Percentiles rank a stretch among this genome's conserved stretches.
phyloP scores from a whole-genome alignment of 495 filamentous ascomycete genomes.

The Cercophora sp. region DNA sequence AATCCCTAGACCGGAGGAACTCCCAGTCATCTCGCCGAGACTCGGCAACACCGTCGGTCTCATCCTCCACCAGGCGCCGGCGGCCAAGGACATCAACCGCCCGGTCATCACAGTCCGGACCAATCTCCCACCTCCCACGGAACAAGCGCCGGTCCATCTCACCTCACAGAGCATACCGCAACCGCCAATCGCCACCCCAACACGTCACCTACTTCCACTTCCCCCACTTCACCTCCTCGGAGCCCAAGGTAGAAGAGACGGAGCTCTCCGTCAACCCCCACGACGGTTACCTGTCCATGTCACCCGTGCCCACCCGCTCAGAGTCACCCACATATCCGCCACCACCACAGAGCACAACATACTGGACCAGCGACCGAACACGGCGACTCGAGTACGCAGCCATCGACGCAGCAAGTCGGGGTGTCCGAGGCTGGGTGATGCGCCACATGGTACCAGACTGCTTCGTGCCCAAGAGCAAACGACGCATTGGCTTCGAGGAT shows the following conservation, averaged over 20 bases:
- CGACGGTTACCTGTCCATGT: conserved; percentile 3
- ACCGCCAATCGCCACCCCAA: conserved; percentile 14
- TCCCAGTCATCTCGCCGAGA: conserved; percentile 23
- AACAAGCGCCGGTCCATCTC: conserved; percentile 25
- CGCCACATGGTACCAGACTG: conserved; percentile 51
- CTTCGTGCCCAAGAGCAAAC: conserved; percentile 42
- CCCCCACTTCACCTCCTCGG: conserved; percentile 43
- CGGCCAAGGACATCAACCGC: conserved; percentile 32
- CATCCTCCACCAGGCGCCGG: conserved; percentile 28
- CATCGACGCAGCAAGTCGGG: conserved; percentile 51
- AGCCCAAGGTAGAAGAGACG: conserved; percentile 23
- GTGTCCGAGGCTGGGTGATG: conserved; percentile 51
- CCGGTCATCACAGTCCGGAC: conserved; percentile 33
- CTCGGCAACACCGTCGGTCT: conserved; percentile 18
- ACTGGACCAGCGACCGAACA: conserved; percentile 54
- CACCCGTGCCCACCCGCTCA: conserved; percentile 11
- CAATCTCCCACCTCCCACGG: conserved; percentile 22
- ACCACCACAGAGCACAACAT: conserved; percentile 53
- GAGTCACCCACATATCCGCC: conserved; percentile 25
- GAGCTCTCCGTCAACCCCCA: conserved; percentile 8
- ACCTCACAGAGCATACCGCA: conserved; percentile 18
- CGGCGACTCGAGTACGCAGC: conserved; percentile 54
- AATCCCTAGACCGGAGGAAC: conserved; percentile 33
- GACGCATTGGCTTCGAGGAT: conserved; percentile 47
- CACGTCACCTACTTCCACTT: conserved; percentile 45